Conservation (phyloP, 1,139 yeast species). For the Suhomyces ambrosiae region DNA sequence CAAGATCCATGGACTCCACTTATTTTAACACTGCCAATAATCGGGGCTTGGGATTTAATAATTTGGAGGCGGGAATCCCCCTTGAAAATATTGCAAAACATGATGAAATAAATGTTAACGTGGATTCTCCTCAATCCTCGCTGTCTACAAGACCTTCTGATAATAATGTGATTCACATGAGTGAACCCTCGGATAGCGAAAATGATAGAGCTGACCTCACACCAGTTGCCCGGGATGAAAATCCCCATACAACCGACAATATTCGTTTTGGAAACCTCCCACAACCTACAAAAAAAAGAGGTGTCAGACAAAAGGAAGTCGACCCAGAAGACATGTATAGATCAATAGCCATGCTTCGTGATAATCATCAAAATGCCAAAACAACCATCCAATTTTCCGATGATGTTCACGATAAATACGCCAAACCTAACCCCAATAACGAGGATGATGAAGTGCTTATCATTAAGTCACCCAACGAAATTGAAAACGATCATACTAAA, state of each 20-base stretch:
- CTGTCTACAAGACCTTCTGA: constrained; percentile 9
- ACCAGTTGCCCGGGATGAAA: constrained; percentile 3
- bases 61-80: constrained; percentile 1
- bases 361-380: constrained; percentile 32
- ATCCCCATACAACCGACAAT: constrained; percentile 18
- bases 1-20: constrained; percentile 36
- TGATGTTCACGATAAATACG: constrained; percentile 6
- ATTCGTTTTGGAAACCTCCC: constrained; percentile 46
- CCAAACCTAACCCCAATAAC: constrained; percentile 32
- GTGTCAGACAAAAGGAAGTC: constrained; percentile 49
- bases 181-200: constrained; percentile 34
- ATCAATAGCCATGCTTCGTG: constrained; percentile 78
- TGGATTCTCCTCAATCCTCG: constrained; percentile 22
- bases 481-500: constrained; percentile 37
- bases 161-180: constrained; percentile 32
- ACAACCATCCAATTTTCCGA: constrained; percentile 15
- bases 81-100: not conserved
- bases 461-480: constrained; percentile 76
- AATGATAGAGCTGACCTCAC: constrained; percentile 32
- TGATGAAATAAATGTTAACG: constrained; percentile 3
- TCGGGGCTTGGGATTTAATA: constrained; percentile 33
- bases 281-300: constrained; percentile 31
- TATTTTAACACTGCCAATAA: constrained; percentile 41
- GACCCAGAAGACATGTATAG: constrained; percentile 83
- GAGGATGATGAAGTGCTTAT: constrained; percentile 83